Percentiles rank a stretch among this genome's conserved stretches.
Evolutionary conservation across 208 protist genomes (phyloP).

Genomic region (Leishmania major): DNA sequence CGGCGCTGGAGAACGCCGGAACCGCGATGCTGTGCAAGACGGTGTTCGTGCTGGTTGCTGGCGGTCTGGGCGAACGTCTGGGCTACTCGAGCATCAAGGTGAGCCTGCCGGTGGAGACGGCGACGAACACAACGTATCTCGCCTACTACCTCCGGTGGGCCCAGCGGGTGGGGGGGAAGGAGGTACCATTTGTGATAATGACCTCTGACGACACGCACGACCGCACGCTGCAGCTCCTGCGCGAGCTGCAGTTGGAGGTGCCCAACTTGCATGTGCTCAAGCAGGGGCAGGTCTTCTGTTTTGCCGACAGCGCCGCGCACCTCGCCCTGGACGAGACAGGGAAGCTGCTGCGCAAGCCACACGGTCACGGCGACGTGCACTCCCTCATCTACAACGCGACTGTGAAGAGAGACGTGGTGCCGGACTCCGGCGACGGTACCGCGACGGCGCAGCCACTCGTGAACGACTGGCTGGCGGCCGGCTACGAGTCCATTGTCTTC

Average conservation of each 20-base stretch:
- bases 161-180: conserved; percentile 34
- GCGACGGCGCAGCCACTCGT: conserved; percentile 27
- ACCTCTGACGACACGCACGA: conserved; percentile 93
- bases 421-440: not conserved
- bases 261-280: conserved; percentile 79
- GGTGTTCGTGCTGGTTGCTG: conserved; percentile 92
- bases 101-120: conserved; percentile 84
- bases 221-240: conserved; percentile 75
- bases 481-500: conserved; percentile 84
- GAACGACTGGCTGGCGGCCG: conserved; percentile 51
- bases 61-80: conserved; percentile 93
- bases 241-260: conserved; percentile 45
- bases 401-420: conserved; percentile 1
- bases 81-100: conserved; percentile 93
- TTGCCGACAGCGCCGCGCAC: conserved; percentile 71
- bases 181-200: conserved; percentile 93
- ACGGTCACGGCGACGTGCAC: conserved; percentile 96
- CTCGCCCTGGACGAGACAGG: conserved; percentile 74
- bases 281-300: conserved; percentile 91
- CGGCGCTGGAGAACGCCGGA: conserved; percentile 51
- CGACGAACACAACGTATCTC: conserved; percentile 78
- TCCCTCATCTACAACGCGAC: conserved; percentile 71
- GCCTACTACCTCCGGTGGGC: conserved; percentile 80
- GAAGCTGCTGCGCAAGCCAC: conserved; percentile 84
- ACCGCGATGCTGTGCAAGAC: conserved; percentile 41